Base-by-base conservation (phyloP, 2,329 filamentous ascomycete genomes). In the Dactylella cylindrospora region DNA sequence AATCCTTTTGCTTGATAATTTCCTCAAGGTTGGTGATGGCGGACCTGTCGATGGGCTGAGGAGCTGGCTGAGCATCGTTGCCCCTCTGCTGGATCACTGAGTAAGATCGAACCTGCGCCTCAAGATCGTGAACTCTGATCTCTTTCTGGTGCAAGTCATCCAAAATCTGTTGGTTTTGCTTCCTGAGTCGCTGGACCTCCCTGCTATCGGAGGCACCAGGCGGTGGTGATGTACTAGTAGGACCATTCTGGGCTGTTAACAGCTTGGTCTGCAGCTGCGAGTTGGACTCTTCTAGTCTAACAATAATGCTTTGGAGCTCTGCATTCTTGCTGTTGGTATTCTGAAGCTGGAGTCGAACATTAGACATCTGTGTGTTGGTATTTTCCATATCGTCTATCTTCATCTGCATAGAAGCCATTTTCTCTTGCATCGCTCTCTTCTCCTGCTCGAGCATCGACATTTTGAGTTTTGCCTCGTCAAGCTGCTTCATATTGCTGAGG, bases 361-460 rank as follows among this genome's bases (percentile, higher is more conserved):
- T 54, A 10, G 57, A 62, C 38, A 62, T 47, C 12, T 54, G 49
- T 1, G 29, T 38, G 28, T 40, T 62, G 31, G 36, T 50, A 17
- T 25, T 39, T 15, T 62, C 57, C 22, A 50, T 32, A 22, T 64
- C 59, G 23, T 55, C 39, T n/a, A 44, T 15, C 31, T 43, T 64
- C 52, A 64, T 64, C 40, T 57, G 50, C 36, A 57, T 26, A n/a
- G 44, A 35, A 5, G 51, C 13, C 12, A 64, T 51, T 31, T 64
- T 57, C 28, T 64, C 51, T 17, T 7, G 46, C 45, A 64, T 13
- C 7, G 59, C 28, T 22, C 28, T 38, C 26, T 64, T 64, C 59
- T 64, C 51, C 39, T 64, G 59, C 28, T 64, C 59, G 32, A 64
- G 45, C 51, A 64, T 55, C 1, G 59, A 55, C 12, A 57, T 39